Base-by-base conservation (phyloP, 1,139 yeast genomes). In the Pichia sp. region DNA sequence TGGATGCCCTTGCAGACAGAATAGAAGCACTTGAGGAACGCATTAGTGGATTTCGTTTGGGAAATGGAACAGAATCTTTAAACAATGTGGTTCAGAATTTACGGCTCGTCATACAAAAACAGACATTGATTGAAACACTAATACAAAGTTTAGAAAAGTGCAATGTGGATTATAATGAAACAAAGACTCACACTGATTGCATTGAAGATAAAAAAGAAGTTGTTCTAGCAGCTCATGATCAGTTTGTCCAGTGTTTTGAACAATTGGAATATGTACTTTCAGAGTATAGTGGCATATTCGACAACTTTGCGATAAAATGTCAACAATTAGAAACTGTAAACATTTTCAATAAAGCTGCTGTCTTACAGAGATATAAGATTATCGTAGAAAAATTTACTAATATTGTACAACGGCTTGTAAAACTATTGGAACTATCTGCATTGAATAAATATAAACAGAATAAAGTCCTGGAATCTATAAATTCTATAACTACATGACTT, bases 401-500 rank as follows among this genome's bases (percentile, higher is more conserved):
- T 4, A 25, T 32, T 5, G 11, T 47, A 2, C 6, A 10, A 32
- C n/a, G 50, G 31, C 26, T 47, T 4, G 32, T 31, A 3, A 4
- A 27, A 7, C 7, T 43, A 5, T 34, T 47, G 6, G 46, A 47
- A 30, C 30, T 38, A 37, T 40, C 39, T 25, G 35, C 44, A 6
- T 11, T 46, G 11, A 39, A 39, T 6, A 35, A 29, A 9, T 36
- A 39, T 34, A 34, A 43, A 27, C 43, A 33, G 34, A 28, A 42
- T 50, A 50, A 28, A 34, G 26, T 47, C 4, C 25, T 46, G 35
- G 43, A 49, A 10, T 49, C 48, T 38, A 48, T 43, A 39, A 38
- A 9, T 34, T 38, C 9, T 36, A 11, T 31, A 30, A 33, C 18
- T 18, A 18, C 18, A 18, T 18, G 18, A 18, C 18, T 18, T 18